Base-by-base conservation (phyloP, 805 yeast genomes). In the Ogataea angusta region DNA sequence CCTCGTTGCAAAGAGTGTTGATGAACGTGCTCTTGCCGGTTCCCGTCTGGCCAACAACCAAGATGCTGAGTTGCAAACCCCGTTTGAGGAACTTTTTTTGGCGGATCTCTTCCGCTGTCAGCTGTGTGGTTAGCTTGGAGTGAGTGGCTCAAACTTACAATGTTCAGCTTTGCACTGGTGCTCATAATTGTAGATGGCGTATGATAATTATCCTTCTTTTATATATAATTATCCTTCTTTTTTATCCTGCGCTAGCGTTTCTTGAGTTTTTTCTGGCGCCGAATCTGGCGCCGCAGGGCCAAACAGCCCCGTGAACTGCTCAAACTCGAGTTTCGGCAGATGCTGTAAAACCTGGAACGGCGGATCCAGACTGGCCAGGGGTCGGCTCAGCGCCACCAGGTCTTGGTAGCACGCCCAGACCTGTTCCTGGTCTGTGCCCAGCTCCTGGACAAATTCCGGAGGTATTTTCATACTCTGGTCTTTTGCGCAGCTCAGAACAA, bases 1-100 rank as follows among this genome's bases (percentile, higher is more conserved):
- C 64, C 47, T 64, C 56, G 64, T 83, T 82, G 56, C 88, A 85
- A 48, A 90, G 69, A 10, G 93, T 79, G 67, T 90, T 87, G 52
- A 89, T 66, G 51, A 89, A 86, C 1, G 90, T 79, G 3, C 88
- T 73, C 61, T 87, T 86, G 1, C 89, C 87, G 27, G 87, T 69
- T 10, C 96, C 96, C 9, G 54, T 49, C 40, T 73, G 76, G 26
- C 79, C 80, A 37, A 74, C 60, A 30, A 75, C 66, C 68, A 75
- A 62, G 30, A 72, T 51, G 14, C 75, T 68, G 51, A 75, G 67
- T 47, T 72, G 74, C 56, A 74, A 67, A 26, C 76, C 69, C 49
- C 73, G 70, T 55, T 71, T 75, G 40, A 75, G 59, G 32, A 75
- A 73, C 56, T 74, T 74, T 34, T 73, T 66, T 43, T 58, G 63